Conservation (phyloP, 2,329 filamentous ascomycete genomes). For the Scedosporium apiospermum region DNA sequence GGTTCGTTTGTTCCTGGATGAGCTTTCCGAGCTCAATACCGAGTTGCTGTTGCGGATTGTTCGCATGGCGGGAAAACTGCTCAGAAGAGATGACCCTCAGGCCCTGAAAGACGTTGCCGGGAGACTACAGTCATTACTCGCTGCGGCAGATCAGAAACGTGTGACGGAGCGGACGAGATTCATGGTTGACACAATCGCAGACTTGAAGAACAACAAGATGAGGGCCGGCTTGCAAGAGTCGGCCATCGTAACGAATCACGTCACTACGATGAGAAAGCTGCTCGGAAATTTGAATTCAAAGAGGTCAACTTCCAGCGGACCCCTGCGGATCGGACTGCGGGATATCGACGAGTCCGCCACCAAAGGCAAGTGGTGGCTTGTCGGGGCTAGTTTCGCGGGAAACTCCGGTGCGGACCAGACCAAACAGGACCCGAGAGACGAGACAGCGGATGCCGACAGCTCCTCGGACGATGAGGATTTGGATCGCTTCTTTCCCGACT, state of each 20-base stretch:
- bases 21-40: constrained; percentile 76
- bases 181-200: constrained; percentile 94
- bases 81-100: constrained; percentile 81
- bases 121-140: constrained; percentile 63
- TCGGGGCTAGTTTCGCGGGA: constrained; percentile 79
- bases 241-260: constrained; percentile 68
- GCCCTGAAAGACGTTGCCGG: constrained; percentile 82
- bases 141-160: constrained; percentile 55
- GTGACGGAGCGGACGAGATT: constrained; percentile 86
- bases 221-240: constrained; percentile 66
- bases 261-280: constrained; percentile 79
- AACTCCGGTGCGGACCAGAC: neutral
- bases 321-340: constrained; percentile 68
- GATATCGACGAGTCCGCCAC: constrained; percentile 80
- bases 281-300: constrained; percentile 63
- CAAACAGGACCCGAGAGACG: constrained; percentile 17
- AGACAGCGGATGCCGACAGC: constrained; percentile 8
- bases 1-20: constrained; percentile 64
- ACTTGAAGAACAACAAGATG: constrained; percentile 87
- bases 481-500: constrained; percentile 51
- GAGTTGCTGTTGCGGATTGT: constrained; percentile 81
- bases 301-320: constrained; percentile 64
- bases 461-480: constrained; percentile 32
- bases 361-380: constrained; percentile 96
- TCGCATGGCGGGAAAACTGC: constrained; percentile 68